phyloP scores from a whole-genome alignment of 176 grass and related monocot genomes.

The barley (Hordeum vulgare) region DNA sequence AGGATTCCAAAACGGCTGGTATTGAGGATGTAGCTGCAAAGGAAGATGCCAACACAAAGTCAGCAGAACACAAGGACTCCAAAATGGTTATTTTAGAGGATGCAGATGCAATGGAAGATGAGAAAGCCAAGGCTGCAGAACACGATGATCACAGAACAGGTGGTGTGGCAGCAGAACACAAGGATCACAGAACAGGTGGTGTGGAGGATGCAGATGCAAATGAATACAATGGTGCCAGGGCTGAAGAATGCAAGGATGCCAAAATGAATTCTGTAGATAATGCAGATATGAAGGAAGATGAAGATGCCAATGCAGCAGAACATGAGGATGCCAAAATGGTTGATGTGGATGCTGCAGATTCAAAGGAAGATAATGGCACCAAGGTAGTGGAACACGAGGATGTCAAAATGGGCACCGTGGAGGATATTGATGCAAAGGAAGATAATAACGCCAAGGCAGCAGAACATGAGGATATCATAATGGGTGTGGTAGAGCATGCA shows the following conservation, averaged over 20 bases:
- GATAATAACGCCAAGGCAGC: background rate
- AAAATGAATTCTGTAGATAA: constrained; percentile 5
- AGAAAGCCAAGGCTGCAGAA: background rate
- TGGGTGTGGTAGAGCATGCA: background rate
- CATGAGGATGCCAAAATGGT: constrained; percentile 26
- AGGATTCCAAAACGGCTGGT: background rate
- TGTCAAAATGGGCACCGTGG: constrained; percentile 8
- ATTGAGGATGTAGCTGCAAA: background rate
- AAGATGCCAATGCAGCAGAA: constrained; percentile 6
- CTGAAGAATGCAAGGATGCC: constrained; percentile 10
- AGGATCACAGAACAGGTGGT: background rate
- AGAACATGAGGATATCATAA: background rate
- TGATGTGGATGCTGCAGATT: background rate
- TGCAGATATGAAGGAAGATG: constrained; percentile 16
- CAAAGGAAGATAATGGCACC: background rate
- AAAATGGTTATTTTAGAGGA: background rate
- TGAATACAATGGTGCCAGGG: background rate
- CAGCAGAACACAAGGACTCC: background rate
- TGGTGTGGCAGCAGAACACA: background rate
- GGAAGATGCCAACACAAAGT: background rate
- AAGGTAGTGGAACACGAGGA: constrained; percentile 20
- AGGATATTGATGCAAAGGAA: constrained; percentile 20
- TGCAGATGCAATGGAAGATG: background rate
- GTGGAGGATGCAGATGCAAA: constrained; percentile 13
- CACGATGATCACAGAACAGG: background rate